Base-by-base conservation (phyloP, 257 asterid genomes). In the Orobanche coerulescens region DNA sequence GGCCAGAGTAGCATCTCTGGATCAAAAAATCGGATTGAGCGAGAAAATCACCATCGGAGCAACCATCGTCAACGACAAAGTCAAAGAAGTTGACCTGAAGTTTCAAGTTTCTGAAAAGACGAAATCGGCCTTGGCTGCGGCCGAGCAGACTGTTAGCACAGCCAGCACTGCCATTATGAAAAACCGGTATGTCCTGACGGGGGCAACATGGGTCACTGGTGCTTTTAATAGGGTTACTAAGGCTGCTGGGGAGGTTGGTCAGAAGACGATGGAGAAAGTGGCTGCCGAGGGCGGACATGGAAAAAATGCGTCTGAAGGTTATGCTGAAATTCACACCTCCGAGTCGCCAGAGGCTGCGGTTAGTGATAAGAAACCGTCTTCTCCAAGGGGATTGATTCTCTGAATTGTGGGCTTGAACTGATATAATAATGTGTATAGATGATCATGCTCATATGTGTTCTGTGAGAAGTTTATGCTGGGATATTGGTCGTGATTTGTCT, bases 41-140 rank as follows among this genome's bases (percentile, higher is more conserved):
- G 93, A 84, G 75, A 84, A 84, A 64, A 61, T 84, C 55, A 66
- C 72, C 9, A 49, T 70, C 0, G 93, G 88, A 20, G 82, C 86
- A 20, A 73, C 82, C 3, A 64, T 84, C 18, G 82, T 81, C 26
- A 84, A 81, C 12, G 86, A 79, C 4, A 84, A 73, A 73, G 82
- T 77, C 42, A 81, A 84, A 70, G 93, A 84, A 71, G 71, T 81
- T 69, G 92, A 84, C 71, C 75, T 81, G 73, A 79, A 73, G 76
- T 82, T 75, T 55, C 88, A 81, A 64, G 93, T 84, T 20, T 68
- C 88, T 4, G 88, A 79, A 63, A 84, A 81, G 78, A 77, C 93
- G 0, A 81, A 84, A 63, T 73, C 84, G 4, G 86, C 86, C 40
- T 34, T 72, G 15, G 81, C 81, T 0, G 84, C 76, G 46, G 93